Conservation (phyloP, 163 green algal species). For the Prototheca wickerhamii region DNA sequence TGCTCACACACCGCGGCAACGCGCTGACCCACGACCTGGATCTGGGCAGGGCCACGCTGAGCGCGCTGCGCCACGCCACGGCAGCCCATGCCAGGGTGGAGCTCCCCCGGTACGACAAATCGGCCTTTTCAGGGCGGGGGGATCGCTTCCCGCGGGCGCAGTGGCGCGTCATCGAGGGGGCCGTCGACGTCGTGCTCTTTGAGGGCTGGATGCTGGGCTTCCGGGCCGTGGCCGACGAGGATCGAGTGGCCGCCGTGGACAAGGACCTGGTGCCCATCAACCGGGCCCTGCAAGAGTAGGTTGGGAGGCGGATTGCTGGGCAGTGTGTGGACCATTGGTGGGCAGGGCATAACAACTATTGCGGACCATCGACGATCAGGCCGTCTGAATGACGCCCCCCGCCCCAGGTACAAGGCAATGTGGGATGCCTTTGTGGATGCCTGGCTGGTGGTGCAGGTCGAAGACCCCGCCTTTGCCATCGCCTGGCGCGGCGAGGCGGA, state of each 20-base stretch:
- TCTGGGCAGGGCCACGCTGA: constrained; percentile 68
- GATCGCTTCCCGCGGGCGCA: constrained; percentile 38
- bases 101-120: constrained; percentile 88
- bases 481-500: constrained; percentile 80
- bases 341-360: no score
- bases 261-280: constrained; percentile 70
- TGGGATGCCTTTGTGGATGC: constrained; percentile 78
- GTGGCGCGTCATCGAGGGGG: constrained; percentile 54
- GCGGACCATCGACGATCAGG: no score
- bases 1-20: constrained; percentile 86
- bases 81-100: constrained; percentile 11
- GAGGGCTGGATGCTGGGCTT: constrained; percentile 99
- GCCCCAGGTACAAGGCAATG: constrained; percentile 49
- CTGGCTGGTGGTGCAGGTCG: constrained; percentile 93
- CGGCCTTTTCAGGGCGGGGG: constrained; percentile 50
- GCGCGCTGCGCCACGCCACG: constrained; percentile 31
- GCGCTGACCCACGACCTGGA: constrained; percentile 85
- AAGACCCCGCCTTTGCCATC: constrained; percentile 64
- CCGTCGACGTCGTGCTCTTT: constrained; percentile 84
- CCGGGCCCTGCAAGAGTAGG: constrained; percentile 33
- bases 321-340: no score
- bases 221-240: constrained; percentile 33
- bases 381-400: background rate
- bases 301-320: no score
- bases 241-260: constrained; percentile 40